Conservation (phyloP, 805 yeast genomes). For the Sporopachydermia quercuum region DNA sequence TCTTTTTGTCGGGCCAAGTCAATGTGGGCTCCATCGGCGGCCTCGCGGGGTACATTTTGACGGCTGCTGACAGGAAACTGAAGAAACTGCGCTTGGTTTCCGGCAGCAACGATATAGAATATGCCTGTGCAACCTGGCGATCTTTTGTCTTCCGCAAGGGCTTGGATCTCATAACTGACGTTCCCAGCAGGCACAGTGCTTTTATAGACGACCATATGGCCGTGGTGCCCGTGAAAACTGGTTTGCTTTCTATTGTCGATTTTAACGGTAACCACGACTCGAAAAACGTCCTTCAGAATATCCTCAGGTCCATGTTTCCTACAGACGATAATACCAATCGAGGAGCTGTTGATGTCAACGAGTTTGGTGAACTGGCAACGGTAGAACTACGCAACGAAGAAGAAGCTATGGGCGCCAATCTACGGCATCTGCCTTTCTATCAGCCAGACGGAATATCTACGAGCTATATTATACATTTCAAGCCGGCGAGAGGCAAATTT, state of each 20-base stretch:
- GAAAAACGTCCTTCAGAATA: not conserved
- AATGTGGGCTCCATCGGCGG: constrained; percentile 82
- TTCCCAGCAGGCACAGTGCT: constrained; percentile 9
- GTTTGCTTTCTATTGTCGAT: not conserved
- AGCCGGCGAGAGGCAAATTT: constrained; percentile 67
- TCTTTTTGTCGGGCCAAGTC: constrained; percentile 68
- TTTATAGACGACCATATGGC: constrained; percentile 17
- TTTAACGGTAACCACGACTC: not conserved
- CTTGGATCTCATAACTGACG: constrained; percentile 29
- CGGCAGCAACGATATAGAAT: constrained; percentile 32
- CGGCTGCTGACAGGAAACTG: constrained; percentile 66
- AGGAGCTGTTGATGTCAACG: not conserved
- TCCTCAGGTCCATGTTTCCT: constrained; percentile 1
- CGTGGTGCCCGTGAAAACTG: constrained; percentile 3
- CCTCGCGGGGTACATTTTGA: constrained; percentile 74
- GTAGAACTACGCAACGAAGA: not conserved
- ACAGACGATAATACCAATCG: not conserved
- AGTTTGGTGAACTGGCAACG: not conserved
- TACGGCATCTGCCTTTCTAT: not conserved
- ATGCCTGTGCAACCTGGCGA: constrained; percentile 69
- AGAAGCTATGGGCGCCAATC: not conserved
- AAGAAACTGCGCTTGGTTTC: constrained; percentile 39
- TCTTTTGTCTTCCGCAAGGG: constrained; percentile 75
- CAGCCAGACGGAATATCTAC: constrained; percentile 29
- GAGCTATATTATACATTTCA: constrained; percentile 51